phyloP scores from a whole-genome alignment of 164 flowering plant genomes.

The Liriodendron chinense region DNA sequence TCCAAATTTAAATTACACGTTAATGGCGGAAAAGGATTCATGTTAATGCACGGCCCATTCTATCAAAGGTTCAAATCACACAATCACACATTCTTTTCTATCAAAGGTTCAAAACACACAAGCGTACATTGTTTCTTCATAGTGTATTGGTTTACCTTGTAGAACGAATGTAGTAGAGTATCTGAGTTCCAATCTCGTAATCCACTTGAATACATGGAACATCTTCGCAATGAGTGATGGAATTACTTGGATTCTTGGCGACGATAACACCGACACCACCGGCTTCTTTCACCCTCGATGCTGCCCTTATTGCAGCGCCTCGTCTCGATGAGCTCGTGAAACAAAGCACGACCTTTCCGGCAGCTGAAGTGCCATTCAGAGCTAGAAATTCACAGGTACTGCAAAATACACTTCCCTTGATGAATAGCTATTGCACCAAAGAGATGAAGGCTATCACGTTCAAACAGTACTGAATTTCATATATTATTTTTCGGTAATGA shows the following conservation, averaged over 20 bases:
- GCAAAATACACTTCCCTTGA: neutral
- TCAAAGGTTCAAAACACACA: too few relatives aligned
- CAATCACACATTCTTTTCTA: too few relatives aligned
- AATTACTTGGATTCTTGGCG: constrained; percentile 12
- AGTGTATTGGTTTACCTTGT: constrained; percentile 18
- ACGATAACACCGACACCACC: constrained; percentile 25
- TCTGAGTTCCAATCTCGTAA: constrained; percentile 35
- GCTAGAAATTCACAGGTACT: neutral
- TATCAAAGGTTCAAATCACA: too few relatives aligned
- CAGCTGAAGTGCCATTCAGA: constrained; percentile 12
- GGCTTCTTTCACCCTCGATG: constrained; percentile 2
- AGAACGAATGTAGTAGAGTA: constrained; percentile 35
- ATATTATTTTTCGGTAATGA: too few relatives aligned
- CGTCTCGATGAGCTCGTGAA: constrained; percentile 5
- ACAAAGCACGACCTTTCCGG: constrained; percentile 27
- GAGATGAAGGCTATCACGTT: neutral
- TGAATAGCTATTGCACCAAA: neutral
- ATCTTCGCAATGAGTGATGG: neutral
- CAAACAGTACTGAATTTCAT: too few relatives aligned
- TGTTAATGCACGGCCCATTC: too few relatives aligned
- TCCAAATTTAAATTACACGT: too few relatives aligned
- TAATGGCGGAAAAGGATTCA: too few relatives aligned
- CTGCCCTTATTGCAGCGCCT: neutral
- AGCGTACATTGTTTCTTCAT: too few relatives aligned
- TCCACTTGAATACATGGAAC: constrained; percentile 28